Conservation (phyloP, 345 rosid species). For the Mercurialis annua region DNA sequence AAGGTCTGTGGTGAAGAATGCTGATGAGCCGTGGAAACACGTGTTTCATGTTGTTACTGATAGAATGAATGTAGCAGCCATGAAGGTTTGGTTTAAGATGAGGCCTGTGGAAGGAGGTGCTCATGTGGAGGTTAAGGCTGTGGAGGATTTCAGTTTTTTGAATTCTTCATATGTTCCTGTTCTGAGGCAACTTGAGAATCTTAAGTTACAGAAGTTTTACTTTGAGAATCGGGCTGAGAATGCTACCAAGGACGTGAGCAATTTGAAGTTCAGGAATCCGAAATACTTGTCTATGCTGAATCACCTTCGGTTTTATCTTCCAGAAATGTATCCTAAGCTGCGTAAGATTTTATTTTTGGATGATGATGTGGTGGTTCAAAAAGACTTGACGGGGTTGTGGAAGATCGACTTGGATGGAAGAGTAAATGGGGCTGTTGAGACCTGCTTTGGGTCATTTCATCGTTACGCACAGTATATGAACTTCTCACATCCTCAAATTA, state of each 20-base stretch:
- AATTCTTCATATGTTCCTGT: constrained; percentile 70
- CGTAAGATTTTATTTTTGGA: constrained; percentile 80
- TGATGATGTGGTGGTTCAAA: constrained; percentile 94
- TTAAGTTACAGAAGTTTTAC: constrained; percentile 53
- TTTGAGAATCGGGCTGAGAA: constrained; percentile 42
- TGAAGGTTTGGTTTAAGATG: constrained; percentile 98
- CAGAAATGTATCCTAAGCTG: constrained; percentile 84
- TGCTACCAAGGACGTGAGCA: constrained; percentile 35
- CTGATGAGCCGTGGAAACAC: constrained; percentile 72
- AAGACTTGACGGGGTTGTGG: constrained; percentile 82
- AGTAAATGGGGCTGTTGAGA: constrained; percentile 94
- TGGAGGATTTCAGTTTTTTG: constrained; percentile 66
- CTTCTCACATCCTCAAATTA: constrained; percentile 67
- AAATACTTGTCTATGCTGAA: constrained; percentile 63
- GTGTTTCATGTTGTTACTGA: constrained; percentile 87
- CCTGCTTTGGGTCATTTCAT: constrained; percentile 90
- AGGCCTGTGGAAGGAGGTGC: constrained; percentile 74
- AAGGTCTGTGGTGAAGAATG: constrained; percentile 74
- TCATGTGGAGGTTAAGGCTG: constrained; percentile 66
- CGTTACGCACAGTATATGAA: constrained; percentile 72
- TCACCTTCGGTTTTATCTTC: constrained; percentile 83
- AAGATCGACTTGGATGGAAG: constrained; percentile 78
- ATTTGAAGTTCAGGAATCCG: constrained; percentile 54
- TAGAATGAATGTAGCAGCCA: constrained; percentile 79
- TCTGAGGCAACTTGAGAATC: constrained; percentile 65